These are phyloP conservation scores for Citeromyces hawaiiensis DNA, from an alignment of 1,139 yeast species.

Conservation along the genomic window DNA sequence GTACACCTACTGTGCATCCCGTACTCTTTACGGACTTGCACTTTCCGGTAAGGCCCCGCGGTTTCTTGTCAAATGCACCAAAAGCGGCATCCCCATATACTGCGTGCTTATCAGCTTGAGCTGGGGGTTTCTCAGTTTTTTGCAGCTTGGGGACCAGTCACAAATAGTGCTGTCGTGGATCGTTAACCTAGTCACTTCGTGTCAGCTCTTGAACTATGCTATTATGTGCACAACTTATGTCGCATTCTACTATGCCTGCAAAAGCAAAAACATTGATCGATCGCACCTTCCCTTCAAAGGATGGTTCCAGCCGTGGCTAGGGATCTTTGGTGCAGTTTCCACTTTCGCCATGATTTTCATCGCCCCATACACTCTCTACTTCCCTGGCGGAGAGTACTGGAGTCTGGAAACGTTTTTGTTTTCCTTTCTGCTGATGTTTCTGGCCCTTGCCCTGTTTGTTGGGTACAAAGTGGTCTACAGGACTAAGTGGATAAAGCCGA, in stretches of 20 bases:
- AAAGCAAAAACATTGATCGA: slow-evolving; percentile 43
- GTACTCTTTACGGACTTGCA: slow-evolving; percentile 22
- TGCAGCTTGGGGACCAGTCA: slow-evolving; percentile 49
- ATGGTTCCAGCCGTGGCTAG: slow-evolving; percentile 44
- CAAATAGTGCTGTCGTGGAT: slow-evolving; percentile 63
- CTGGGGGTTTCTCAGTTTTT: slow-evolving; percentile 26
- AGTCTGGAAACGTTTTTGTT: slow-evolving; percentile 44
- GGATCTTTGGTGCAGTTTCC: slow-evolving; percentile 24
- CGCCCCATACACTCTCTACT: slow-evolving; percentile 55
- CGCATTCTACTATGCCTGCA: slow-evolving; percentile 51
- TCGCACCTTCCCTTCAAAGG: slow-evolving; percentile 40
- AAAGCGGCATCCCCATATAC: slow-evolving; percentile 20
- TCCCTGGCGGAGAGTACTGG: slow-evolving; percentile 43
- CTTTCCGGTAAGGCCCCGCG: slow-evolving; percentile 22
- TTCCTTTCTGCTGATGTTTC: slow-evolving; percentile 53
- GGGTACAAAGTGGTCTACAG: slow-evolving; percentile 40
- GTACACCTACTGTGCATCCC: slow-evolving; percentile 22
- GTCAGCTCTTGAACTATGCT: slow-evolving; percentile 62
- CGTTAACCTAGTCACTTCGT: slow-evolving; percentile 65
- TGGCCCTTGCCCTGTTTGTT: slow-evolving; percentile 42
- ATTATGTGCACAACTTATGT: slow-evolving; percentile 49
- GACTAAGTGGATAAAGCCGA: slow-evolving; percentile 20
- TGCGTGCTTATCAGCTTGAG: slow-evolving; percentile 5
- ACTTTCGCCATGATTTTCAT: slow-evolving; percentile 48
- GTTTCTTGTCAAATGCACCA: slow-evolving; percentile 17